Conservation (phyloP, 2,329 filamentous ascomycete species). For the Rasamsonia emersonii region DNA sequence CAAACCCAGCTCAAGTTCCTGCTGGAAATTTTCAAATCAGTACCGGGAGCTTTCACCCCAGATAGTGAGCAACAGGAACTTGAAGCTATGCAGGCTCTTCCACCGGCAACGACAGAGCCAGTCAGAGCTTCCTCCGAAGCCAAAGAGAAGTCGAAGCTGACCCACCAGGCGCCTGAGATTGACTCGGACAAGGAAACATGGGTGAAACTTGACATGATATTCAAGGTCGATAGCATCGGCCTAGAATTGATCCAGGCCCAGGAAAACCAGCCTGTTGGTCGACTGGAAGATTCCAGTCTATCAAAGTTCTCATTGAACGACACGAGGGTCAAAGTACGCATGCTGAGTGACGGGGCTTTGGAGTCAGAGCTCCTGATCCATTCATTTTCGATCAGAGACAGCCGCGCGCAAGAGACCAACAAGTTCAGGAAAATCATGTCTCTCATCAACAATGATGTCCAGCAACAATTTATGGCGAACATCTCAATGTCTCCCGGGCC, state of each 20-base stretch:
- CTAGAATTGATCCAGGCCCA: slow-evolving; percentile 76
- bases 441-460: slow-evolving; percentile 82
- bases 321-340: slow-evolving; percentile 81
- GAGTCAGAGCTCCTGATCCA: slow-evolving; percentile 91
- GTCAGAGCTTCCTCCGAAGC: slow-evolving; percentile 43
- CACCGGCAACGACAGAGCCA: slow-evolving; percentile 42
- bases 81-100: slow-evolving; percentile 67
- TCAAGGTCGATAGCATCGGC: slow-evolving; percentile 79
- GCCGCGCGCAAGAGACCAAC: slow-evolving; percentile 77
- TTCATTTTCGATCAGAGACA: slow-evolving; percentile 91
- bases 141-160: slow-evolving; percentile 41
- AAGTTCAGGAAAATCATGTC: slow-evolving; percentile 99
- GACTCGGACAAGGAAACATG: slow-evolving; percentile 62
- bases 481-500: slow-evolving; percentile 82
- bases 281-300: slow-evolving; percentile 69
- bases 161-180: slow-evolving; percentile 62
- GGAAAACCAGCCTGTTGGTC: slow-evolving; percentile 67
- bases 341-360: slow-evolving; percentile 83
- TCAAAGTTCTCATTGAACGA: slow-evolving; percentile 93
- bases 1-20: slow-evolving; percentile 87
- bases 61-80: slow-evolving; percentile 64
- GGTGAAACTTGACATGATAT: slow-evolving; percentile 89
- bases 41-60: slow-evolving; percentile 76
- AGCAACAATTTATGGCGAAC: slow-evolving; percentile 96
- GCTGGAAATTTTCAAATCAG: slow-evolving; percentile 75